A percentile compares a stretch with the other conserved stretches of the same genome.
Conservation (phyloP, 164 flowering plant genomes). For the Pachysandra terminalis region DNA sequence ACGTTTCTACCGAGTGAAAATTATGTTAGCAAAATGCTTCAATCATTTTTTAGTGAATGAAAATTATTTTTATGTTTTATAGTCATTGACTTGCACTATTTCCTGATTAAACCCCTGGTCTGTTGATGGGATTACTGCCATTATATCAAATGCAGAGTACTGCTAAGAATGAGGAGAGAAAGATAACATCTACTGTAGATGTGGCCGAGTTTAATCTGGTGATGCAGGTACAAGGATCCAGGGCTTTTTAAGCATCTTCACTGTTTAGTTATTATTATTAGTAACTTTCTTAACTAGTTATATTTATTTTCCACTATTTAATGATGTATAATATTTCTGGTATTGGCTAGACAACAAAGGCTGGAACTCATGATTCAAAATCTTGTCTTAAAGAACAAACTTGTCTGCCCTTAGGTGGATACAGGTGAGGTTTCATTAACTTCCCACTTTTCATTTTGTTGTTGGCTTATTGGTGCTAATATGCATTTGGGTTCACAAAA, state of each 20-base stretch:
- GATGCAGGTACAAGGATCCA: slow-evolving; percentile 66
- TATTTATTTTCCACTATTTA: background rate
- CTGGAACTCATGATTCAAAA: slow-evolving; percentile 84
- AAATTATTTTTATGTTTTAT: background rate
- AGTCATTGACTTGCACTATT: background rate
- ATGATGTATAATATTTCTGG: background rate
- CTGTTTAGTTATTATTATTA: background rate
- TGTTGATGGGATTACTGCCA: background rate
- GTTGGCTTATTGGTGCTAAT: background rate
- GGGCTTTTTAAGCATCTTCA: background rate
- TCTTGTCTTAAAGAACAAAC: slow-evolving; percentile 78
- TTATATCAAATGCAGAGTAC: slow-evolving; percentile 44
- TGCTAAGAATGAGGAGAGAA: slow-evolving; percentile 40
- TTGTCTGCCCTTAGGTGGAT: slow-evolving; percentile 97
- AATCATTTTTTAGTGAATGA: no score
- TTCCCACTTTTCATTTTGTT: background rate
- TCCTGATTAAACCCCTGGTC: background rate
- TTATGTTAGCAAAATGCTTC: no score
- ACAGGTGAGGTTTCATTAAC: slow-evolving; percentile 56
- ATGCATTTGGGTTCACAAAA: no score
- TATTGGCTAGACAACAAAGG: slow-evolving; percentile 66
- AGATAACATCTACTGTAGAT: slow-evolving; percentile 33
- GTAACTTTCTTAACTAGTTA: background rate
- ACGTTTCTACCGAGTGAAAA: background rate
- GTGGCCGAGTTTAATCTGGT: slow-evolving; percentile 89